Percentiles rank a stretch among this genome's conserved stretches.
Evolutionary conservation across 768 basidiomycete genomes (phyloP).

Genomic region (Kwoniella europaea): DNA sequence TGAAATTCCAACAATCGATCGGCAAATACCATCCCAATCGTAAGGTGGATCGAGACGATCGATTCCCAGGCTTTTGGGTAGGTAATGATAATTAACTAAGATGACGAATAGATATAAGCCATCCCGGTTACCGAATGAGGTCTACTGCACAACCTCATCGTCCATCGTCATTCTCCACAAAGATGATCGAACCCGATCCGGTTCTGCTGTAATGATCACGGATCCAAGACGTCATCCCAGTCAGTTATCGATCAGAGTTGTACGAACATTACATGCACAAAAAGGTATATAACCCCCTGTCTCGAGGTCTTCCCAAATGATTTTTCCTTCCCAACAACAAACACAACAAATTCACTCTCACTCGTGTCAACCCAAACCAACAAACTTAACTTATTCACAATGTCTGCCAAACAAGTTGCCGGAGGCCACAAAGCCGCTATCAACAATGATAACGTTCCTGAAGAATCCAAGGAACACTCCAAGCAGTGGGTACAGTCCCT

Average conservation of each 20-base stretch:
- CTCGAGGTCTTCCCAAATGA: background rate
- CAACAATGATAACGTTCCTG: slow-evolving; percentile 40
- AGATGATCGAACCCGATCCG: background rate
- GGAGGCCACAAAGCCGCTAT: slow-evolving; percentile 46
- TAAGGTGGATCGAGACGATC: background rate
- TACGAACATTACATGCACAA: background rate
- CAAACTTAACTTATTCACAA: slow-evolving; percentile 14
- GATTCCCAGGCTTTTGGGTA: background rate
- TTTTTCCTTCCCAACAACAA: slow-evolving; percentile 2
- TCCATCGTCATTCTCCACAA: background rate
- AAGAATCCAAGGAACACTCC: slow-evolving; percentile 44
- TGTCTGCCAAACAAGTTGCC: slow-evolving; percentile 39
- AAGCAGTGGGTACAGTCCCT: slow-evolving; percentile 28
- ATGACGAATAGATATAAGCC: slow-evolving; percentile 12
- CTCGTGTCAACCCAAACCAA: slow-evolving; percentile 1
- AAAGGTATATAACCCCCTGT: slow-evolving; percentile 15
- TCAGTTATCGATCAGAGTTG: background rate
- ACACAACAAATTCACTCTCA: background rate
- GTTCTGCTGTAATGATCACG: background rate
- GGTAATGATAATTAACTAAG: background rate
- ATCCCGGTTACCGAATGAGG: background rate
- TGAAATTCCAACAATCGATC: slow-evolving; percentile 5
- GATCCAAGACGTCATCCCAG: background rate
- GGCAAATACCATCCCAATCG: background rate
- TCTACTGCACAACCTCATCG: too few species aligned